These are phyloP conservation scores for Botrytis elliptica DNA, from an alignment of 2,329 filamentous ascomycete genomes.

Conservation along the genomic window DNA sequence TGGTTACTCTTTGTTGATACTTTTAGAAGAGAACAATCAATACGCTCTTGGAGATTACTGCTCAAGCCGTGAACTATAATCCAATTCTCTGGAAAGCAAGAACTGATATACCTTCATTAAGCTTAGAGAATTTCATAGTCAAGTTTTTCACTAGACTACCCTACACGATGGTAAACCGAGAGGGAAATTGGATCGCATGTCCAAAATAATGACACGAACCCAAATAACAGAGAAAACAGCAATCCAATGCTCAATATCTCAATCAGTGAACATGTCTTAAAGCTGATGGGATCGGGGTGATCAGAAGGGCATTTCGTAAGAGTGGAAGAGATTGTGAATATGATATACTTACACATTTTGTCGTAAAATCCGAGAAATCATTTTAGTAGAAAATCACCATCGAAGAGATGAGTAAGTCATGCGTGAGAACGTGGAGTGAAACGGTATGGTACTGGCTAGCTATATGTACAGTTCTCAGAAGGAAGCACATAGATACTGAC, in stretches of 20 bases:
- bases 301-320: not conserved
- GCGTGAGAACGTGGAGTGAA: too few species aligned
- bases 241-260: not conserved
- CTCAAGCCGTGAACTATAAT: not conserved
- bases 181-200: not conserved
- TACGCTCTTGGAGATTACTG: not conserved
- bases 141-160: not conserved
- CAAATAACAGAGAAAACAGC: rapidly evolving
- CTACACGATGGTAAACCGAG: not conserved
- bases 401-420: too few species aligned
- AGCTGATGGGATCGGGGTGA: not conserved
- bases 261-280: not conserved
- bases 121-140: not conserved
- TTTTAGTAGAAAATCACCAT: too few species aligned
- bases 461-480: not conserved
- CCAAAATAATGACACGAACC: not conserved
- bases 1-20: not conserved
- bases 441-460: not conserved
- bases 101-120: not conserved
- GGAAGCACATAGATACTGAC: not conserved
- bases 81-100: rapidly evolving
- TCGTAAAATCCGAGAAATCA: not conserved
- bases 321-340: not conserved
- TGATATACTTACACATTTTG: rapidly evolving
- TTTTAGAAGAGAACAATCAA: not conserved